Conservation (phyloP, 441 rosid genomes). For the Iberis amara region DNA sequence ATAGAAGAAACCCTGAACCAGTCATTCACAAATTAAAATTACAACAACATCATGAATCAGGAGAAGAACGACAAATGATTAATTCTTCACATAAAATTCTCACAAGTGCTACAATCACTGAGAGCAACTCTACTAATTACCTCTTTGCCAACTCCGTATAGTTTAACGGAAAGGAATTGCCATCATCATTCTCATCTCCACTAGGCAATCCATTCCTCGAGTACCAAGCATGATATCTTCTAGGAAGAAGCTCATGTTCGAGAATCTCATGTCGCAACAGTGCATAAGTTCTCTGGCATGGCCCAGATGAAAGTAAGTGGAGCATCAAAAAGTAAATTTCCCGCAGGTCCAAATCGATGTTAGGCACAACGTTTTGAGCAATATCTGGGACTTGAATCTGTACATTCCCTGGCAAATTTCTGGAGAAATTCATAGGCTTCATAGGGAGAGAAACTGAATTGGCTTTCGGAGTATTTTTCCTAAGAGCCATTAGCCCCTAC, state of each 20-base stretch:
- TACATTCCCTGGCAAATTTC: constrained; percentile 45
- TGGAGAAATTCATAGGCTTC: constrained; percentile 62
- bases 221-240: constrained; percentile 98
- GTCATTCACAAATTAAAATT: not conserved
- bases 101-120: constrained; percentile 10
- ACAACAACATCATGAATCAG: not conserved
- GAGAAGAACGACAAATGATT: constrained; percentile 10
- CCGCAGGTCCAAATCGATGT: constrained; percentile 66
- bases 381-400: constrained; percentile 42
- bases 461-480: constrained; percentile 49
- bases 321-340: constrained; percentile 92
- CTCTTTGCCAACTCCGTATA: constrained; percentile 67
- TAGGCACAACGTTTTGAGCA: constrained; percentile 36
- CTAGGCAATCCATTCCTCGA: constrained; percentile 63
- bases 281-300: constrained; percentile 72
- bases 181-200: constrained; percentile 74
- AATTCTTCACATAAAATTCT: constrained; percentile 12
- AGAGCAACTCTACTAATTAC: constrained; percentile 35
- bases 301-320: constrained; percentile 90
- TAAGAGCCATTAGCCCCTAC: constrained; percentile 67
- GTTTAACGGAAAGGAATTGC: constrained; percentile 70
- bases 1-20: constrained; percentile 10
- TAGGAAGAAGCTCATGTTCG: constrained; percentile 85
- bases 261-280: constrained; percentile 82
- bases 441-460: constrained; percentile 43